phyloP scores from a whole-genome alignment of 257 asterid genomes.

The Nicotiana tomentosiformis region DNA sequence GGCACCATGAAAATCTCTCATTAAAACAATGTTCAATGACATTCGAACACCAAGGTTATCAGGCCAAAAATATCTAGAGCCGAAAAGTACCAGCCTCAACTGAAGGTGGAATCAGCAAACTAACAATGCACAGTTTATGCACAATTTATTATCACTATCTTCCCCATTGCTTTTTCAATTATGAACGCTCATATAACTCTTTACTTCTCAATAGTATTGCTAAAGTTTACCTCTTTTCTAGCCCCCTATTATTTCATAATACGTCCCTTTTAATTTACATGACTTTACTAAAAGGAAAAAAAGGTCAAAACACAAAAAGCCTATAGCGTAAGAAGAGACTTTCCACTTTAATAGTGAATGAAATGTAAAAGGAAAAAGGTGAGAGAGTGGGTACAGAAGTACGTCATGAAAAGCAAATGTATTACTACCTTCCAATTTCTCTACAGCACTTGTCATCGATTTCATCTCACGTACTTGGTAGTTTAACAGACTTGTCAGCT shows the following conservation, averaged over 20 bases:
- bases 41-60: neutral
- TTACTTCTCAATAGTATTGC: neutral
- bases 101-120: neutral
- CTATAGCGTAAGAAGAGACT: neutral
- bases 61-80: neutral
- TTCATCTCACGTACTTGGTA: slow-evolving; percentile 83
- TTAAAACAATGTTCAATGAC: neutral
- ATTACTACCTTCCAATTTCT: slow-evolving; percentile 64
- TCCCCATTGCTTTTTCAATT: neutral
- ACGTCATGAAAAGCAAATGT: slow-evolving; percentile 8
- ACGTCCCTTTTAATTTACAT: neutral
- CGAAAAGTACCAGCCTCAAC: neutral
- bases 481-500: slow-evolving; percentile 64
- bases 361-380: neutral
- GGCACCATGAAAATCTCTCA: neutral
- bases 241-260: neutral
- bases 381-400: neutral
- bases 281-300: neutral
- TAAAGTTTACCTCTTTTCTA: neutral
- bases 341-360: neutral
- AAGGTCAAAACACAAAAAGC: neutral
- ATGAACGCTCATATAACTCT: neutral
- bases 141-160: neutral
- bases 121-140: neutral
- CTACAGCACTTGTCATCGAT: slow-evolving; percentile 67